Percentiles rank a stretch among this genome's conserved stretches.
Evolutionary conservation across 2,329 filamentous ascomycete genomes (phyloP).

Genomic region (Clarireedia monteithiana): DNA sequence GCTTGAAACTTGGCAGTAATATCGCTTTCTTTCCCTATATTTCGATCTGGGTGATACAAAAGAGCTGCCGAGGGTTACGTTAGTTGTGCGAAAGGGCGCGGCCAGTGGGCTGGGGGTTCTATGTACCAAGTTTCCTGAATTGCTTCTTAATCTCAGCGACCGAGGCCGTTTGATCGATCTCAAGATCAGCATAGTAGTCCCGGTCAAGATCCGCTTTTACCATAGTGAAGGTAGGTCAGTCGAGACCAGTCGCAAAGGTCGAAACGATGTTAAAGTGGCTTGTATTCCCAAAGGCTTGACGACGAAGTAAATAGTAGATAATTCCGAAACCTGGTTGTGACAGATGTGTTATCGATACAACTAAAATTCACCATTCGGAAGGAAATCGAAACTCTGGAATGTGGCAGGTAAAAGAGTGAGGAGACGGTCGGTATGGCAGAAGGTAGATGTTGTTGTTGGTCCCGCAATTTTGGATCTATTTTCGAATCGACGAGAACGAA

Average conservation of each 20-base stretch:
- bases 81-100: background rate
- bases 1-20: conserved; percentile 61
- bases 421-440: background rate
- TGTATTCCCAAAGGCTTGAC: background rate
- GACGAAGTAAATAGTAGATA: background rate
- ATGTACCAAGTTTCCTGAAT: conserved; percentile 55
- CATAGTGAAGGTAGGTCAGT: conserved; percentile 19
- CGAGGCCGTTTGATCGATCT: conserved; percentile 48
- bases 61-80: conserved; percentile 38
- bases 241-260: background rate
- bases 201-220: conserved; percentile 29
- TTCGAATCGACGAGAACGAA: background rate
- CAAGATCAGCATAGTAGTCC: conserved; percentile 64
- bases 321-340: background rate
- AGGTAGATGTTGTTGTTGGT: background rate
- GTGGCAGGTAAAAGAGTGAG: background rate
- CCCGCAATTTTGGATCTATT: background rate
- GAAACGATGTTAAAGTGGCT: background rate
- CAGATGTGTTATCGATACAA: background rate
- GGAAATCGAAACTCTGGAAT: background rate
- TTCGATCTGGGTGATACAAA: conserved; percentile 63
- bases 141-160: conserved; percentile 61
- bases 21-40: conserved; percentile 59
- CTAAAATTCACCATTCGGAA: conserved; percentile 2
- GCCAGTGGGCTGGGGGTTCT: conserved; percentile 12